phyloP scores from a whole-genome alignment of 306 rosid species.

The Echinosophora koreensis region DNA sequence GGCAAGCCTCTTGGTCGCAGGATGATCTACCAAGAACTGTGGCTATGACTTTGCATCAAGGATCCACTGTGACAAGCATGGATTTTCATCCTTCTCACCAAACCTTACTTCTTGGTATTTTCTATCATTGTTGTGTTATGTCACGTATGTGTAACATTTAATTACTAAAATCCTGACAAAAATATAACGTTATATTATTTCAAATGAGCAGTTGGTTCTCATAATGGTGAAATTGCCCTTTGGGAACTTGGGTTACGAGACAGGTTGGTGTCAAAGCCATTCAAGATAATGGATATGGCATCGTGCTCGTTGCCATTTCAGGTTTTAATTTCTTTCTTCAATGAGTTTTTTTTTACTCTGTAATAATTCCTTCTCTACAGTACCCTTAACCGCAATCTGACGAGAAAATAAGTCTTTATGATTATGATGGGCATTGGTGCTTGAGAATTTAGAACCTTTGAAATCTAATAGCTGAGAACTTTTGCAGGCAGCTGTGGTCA shows the following conservation, averaged over 20 bases:
- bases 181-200: slow-evolving; percentile 33
- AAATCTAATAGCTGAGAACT: slow-evolving; percentile 51
- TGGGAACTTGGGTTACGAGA: slow-evolving; percentile 80
- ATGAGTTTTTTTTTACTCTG: slow-evolving; percentile 2
- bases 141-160: slow-evolving; percentile 10
- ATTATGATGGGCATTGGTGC: slow-evolving; percentile 35
- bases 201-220: slow-evolving; percentile 75
- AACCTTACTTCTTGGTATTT: slow-evolving; percentile 78
- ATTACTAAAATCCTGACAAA: slow-evolving; percentile 21
- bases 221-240: slow-evolving; percentile 77
- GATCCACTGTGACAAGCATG: slow-evolving; percentile 90
- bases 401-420: neutral
- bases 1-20: slow-evolving; percentile 73
- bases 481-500: slow-evolving; percentile 68
- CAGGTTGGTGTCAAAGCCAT: slow-evolving; percentile 77
- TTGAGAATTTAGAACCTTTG: slow-evolving; percentile 42
- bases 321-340: slow-evolving; percentile 54
- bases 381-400: slow-evolving; percentile 26
- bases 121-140: slow-evolving; percentile 11
- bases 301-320: slow-evolving; percentile 69
- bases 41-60: slow-evolving; percentile 77
- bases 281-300: slow-evolving; percentile 78
- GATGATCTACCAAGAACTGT: slow-evolving; percentile 88
- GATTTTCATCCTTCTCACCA: slow-evolving; percentile 90
- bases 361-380: slow-evolving; percentile 33